A percentile compares a stretch with the other conserved stretches of the same genome.
phyloP scores from a whole-genome alignment of 495 filamentous ascomycete genomes.

The Aspergillus diversus region DNA sequence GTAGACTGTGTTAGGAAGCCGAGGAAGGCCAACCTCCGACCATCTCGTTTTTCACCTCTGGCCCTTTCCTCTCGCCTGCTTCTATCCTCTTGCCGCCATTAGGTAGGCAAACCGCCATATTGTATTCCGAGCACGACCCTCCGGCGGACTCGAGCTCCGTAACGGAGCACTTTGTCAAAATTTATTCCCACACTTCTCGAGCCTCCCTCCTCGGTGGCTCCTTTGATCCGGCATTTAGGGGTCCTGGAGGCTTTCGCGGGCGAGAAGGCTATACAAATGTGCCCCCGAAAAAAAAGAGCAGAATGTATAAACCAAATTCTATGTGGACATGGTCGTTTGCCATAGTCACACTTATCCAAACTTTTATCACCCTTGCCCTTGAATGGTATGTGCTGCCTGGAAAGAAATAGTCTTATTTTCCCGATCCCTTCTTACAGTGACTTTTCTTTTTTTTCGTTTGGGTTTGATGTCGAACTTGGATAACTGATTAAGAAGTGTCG shows the following conservation, averaged over 20 bases:
- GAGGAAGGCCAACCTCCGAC: conserved; percentile 10
- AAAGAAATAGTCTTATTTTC: neutral
- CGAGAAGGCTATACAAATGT: conserved; percentile 58
- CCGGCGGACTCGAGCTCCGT: conserved; percentile 43
- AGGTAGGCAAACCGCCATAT: conserved; percentile 45
- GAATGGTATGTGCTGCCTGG: conserved; percentile 70
- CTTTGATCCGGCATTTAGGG: conserved; percentile 55
- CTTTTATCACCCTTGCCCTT: conserved; percentile 74
- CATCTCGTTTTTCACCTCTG: conserved; percentile 1
- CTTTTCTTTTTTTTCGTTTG: too few species aligned
- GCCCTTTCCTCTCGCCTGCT: conserved; percentile 6
- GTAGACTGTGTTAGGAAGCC: conserved; percentile 5
- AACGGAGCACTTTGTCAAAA: conserved; percentile 57
- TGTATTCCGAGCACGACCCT: conserved; percentile 37
- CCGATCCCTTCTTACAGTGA: neutral
- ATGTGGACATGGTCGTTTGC: conserved; percentile 90
- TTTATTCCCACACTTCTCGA: conserved; percentile 62
- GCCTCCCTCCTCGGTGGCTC: conserved; percentile 68
- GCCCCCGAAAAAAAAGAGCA: conserved; percentile 30
- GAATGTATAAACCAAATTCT: conserved; percentile 74
- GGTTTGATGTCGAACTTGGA: neutral
- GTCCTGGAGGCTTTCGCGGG: conserved; percentile 54
- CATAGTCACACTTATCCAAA: conserved; percentile 72
- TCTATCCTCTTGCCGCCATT: conserved; percentile 26
- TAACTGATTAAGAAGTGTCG: conserved; percentile 17